phyloP scores from a whole-genome alignment of 306 rosid genomes.

The Dalbergia cultrata region DNA sequence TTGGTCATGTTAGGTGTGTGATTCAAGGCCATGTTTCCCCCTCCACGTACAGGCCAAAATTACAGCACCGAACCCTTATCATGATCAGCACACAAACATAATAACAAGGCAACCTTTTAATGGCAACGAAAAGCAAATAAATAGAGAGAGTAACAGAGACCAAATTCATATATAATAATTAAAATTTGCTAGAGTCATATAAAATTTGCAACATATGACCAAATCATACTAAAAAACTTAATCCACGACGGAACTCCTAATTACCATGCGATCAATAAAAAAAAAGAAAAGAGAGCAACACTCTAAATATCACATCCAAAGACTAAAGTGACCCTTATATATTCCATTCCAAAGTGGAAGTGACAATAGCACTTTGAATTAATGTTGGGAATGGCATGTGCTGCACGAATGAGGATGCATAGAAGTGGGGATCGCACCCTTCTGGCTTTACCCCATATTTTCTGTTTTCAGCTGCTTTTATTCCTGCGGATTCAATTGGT shows the following conservation, averaged over 20 bases:
- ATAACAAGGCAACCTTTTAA: too few species aligned
- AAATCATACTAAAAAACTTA: too few species aligned
- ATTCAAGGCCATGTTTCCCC: not conserved
- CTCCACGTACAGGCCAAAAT: not conserved
- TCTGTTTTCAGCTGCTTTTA: constrained; percentile 13
- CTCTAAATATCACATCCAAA: not conserved
- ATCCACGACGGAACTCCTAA: too few species aligned
- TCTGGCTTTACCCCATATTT: not conserved
- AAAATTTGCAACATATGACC: too few species aligned
- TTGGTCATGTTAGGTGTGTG: constrained; percentile 24
- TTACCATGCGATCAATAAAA: too few species aligned
- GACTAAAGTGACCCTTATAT: constrained; percentile 1
- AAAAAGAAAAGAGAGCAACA: too few species aligned
- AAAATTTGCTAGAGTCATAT: too few species aligned
- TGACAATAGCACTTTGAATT: constrained; percentile 33
- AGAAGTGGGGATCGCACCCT: constrained; percentile 38
- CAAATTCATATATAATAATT: too few species aligned
- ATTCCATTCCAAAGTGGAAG: constrained; percentile 23
- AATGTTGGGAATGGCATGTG: constrained; percentile 36
- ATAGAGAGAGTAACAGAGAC: too few species aligned
- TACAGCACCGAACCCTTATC: too few species aligned
- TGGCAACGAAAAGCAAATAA: too few species aligned
- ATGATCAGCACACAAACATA: too few species aligned
- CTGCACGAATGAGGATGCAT: constrained; percentile 7
- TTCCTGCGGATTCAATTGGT: constrained; percentile 20